Percentiles rank a stretch among this genome's conserved stretches.
Evolutionary conservation across 2,329 filamentous ascomycete genomes (phyloP).

Genomic region (Uncinocarpus reesii): DNA sequence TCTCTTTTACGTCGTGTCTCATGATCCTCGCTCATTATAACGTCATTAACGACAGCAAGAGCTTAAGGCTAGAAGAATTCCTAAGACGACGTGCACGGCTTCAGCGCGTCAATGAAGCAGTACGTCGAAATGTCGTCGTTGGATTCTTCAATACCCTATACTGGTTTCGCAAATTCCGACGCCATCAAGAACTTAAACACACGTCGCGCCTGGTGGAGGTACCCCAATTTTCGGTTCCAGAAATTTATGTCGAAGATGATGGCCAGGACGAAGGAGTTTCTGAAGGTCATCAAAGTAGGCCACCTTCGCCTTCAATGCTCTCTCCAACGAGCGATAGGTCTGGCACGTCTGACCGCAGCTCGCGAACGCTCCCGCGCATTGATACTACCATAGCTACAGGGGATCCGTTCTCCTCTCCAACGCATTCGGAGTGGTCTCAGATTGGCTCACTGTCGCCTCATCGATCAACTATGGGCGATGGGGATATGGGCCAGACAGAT

Average conservation of each 20-base stretch:
- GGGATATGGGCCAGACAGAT: constrained; percentile 14
- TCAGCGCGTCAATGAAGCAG: constrained; percentile 89
- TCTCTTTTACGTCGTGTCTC: constrained; percentile 81
- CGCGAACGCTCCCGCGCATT: constrained; percentile 43
- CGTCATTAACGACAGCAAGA: constrained; percentile 96
- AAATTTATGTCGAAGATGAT: constrained; percentile 81
- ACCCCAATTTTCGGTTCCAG: constrained; percentile 72
- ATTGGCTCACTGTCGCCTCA: constrained; percentile 42
- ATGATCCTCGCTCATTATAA: constrained; percentile 98
- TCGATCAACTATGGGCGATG: constrained; percentile 14
- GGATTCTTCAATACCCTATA: constrained; percentile 93
- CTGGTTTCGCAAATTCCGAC: constrained; percentile 74
- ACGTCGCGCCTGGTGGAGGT: constrained; percentile 65
- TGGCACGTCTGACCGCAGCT: constrained; percentile 30
- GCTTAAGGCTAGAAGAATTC: constrained; percentile 89
- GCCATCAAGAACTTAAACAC: constrained; percentile 60
- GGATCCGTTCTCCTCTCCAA: constrained; percentile 29
- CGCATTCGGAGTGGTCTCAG: constrained; percentile 41
- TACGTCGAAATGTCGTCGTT: constrained; percentile 77
- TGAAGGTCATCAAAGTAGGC: constrained; percentile 1
- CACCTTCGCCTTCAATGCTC: constrained; percentile 24
- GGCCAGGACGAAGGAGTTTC: constrained; percentile 31
- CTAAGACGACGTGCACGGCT: constrained; percentile 77
- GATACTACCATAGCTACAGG: constrained; percentile 32
- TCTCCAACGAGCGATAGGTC: constrained; percentile 18